Conservation (phyloP, 1,284 basidiomycete species). For the Takashimella koratensis region DNA sequence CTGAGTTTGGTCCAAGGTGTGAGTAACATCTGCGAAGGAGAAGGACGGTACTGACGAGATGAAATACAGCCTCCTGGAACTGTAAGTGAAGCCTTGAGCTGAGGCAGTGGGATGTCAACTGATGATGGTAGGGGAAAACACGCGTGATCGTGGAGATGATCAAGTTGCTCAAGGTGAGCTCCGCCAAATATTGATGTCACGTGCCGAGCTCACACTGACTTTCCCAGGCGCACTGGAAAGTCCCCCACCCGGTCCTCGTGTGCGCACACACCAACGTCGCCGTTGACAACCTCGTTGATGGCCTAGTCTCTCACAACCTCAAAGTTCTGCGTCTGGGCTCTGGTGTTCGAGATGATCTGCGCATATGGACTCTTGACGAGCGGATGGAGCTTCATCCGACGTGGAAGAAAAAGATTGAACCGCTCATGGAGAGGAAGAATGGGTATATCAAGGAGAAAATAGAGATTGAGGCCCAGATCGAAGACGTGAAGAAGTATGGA, state of each 20-base stretch:
- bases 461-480: constrained; percentile 23
- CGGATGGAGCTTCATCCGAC: constrained; percentile 63
- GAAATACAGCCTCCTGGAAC: constrained; percentile 87
- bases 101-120: neutral
- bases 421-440: constrained; percentile 58
- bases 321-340: constrained; percentile 74
- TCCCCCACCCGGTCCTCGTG: constrained; percentile 78
- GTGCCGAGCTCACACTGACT: neutral
- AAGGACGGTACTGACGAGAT: no score
- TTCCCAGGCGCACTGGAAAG: constrained; percentile 65
- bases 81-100: constrained; percentile 6
- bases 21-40: constrained; percentile 36
- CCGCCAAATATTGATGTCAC: neutral
- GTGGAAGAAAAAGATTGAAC: constrained; percentile 51
- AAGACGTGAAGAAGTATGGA: no score
- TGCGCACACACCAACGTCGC: constrained; percentile 92
- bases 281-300: constrained; percentile 86
- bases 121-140: constrained; percentile 64
- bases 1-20: constrained; percentile 84
- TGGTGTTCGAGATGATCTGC: constrained; percentile 59
- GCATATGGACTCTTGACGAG: constrained; percentile 62
- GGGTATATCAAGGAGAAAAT: constrained; percentile 53
- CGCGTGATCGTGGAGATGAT: constrained; percentile 84
- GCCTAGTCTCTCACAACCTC: constrained; percentile 57
- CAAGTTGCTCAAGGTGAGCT: constrained; percentile 68